Evolutionary conservation across 148 eudicot species (phyloP).

Genomic region (Fagopyrum tataricum): DNA sequence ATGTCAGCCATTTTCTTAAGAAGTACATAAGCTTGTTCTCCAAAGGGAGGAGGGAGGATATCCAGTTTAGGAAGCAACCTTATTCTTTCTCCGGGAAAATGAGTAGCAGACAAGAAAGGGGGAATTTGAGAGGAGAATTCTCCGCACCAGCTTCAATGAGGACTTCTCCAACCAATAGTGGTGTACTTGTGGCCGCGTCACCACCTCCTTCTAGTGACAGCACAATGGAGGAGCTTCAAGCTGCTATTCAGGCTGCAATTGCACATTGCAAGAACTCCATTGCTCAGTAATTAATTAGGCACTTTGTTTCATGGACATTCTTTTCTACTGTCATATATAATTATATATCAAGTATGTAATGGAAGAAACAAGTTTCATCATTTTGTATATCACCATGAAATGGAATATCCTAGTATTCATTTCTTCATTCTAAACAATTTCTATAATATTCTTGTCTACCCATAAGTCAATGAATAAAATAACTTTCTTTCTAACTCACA

Average conservation of each 20-base stretch:
- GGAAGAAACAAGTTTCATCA: background rate
- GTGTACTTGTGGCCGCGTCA: background rate
- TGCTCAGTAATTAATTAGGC: constrained; percentile 14
- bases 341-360: background rate
- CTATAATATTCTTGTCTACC: constrained; percentile 1
- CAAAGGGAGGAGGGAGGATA: constrained; percentile 19
- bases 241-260: constrained; percentile 64
- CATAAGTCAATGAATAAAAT: background rate
- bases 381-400: background rate
- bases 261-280: constrained; percentile 64
- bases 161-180: constrained; percentile 47
- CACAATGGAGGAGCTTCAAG: constrained; percentile 63
- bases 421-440: background rate
- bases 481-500: background rate
- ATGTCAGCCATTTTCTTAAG: constrained; percentile 43
- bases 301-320: background rate
- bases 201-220: constrained; percentile 30
- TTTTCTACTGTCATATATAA: background rate
- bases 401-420: background rate
- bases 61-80: constrained; percentile 19
- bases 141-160: constrained; percentile 83
- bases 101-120: constrained; percentile 19
- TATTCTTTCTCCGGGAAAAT: constrained; percentile 50
- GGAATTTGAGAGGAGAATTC: constrained; percentile 29
- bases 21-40: constrained; percentile 34